phyloP scores from a whole-genome alignment of 1,284 basidiomycete species.

The Coniferiporia sulphurascens region DNA sequence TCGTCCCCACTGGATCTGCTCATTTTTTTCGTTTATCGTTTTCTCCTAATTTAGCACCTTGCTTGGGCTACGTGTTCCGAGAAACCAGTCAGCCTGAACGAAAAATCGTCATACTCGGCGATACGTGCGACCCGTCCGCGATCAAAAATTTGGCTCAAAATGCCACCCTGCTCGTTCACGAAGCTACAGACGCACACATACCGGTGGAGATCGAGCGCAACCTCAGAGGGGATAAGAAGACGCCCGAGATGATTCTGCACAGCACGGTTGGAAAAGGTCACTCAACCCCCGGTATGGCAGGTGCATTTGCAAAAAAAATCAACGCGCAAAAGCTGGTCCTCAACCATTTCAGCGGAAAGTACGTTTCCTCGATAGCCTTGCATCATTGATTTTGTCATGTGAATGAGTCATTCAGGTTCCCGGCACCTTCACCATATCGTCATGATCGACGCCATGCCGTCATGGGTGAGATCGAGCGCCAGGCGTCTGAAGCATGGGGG shows the following conservation, averaged over 20 bases:
- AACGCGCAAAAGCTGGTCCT: constrained; percentile 65
- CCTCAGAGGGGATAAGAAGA: constrained; percentile 34
- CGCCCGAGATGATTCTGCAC: constrained; percentile 43
- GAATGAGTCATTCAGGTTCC: constrained; percentile 27
- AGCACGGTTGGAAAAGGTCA: constrained; percentile 70
- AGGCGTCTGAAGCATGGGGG: constrained; percentile 57
- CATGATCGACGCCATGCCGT: constrained; percentile 38
- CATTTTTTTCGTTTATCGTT: neutral
- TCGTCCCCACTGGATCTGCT: constrained; percentile 6
- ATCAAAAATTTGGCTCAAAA: constrained; percentile 50
- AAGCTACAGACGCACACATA: constrained; percentile 81
- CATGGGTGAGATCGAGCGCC: constrained; percentile 60
- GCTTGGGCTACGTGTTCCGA: constrained; percentile 76
- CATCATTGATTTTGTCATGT: no score
- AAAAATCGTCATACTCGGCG: constrained; percentile 49
- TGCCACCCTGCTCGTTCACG: constrained; percentile 61
- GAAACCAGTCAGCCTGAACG: constrained; percentile 41
- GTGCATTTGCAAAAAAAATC: constrained; percentile 66
- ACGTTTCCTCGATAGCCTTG: constrained; percentile 22
- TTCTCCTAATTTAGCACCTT: constrained; percentile 52
- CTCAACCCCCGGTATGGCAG: constrained; percentile 81
- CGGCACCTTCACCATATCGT: constrained; percentile 31
- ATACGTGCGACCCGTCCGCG: constrained; percentile 61
- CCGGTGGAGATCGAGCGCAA: constrained; percentile 46
- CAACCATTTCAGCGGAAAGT: constrained; percentile 83